A percentile compares a stretch with the other conserved stretches of the same genome.
These are phyloP conservation scores for Mycena haematopus DNA, from an alignment of 768 basidiomycete genomes.

Conservation along the genomic window DNA sequence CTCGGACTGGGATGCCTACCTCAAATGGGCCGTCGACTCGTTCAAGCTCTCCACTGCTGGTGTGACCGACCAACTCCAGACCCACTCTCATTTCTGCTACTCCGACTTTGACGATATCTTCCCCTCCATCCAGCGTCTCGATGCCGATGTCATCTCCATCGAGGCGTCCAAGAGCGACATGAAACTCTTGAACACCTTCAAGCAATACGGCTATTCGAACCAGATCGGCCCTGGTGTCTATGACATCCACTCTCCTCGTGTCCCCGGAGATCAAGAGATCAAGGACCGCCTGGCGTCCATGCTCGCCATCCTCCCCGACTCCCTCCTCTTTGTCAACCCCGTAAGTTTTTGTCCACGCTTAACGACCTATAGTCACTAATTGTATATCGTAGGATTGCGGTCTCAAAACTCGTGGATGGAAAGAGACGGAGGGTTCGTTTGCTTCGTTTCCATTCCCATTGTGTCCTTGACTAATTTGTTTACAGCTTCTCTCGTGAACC, in stretches of 20 bases:
- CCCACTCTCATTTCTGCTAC: conserved; percentile 99
- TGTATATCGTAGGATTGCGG: conserved; percentile 71
- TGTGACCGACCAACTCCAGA: conserved; percentile 92
- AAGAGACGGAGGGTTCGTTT: conserved; percentile 83
- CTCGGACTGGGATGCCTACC: conserved; percentile 95
- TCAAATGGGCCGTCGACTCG: conserved; percentile 98
- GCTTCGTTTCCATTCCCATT: not conserved
- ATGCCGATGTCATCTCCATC: conserved; percentile 98
- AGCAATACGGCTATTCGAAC: conserved; percentile 94
- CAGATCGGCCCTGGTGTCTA: conserved; percentile 98
- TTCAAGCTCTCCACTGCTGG: conserved; percentile 98
- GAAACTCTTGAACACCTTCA: conserved; percentile 96
- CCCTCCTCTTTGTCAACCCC: conserved; percentile 92
- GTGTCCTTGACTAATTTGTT: conserved; percentile 12
- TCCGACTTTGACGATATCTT: conserved; percentile 99
- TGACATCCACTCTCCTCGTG: conserved; percentile 99
- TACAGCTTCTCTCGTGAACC: conserved; percentile 76
- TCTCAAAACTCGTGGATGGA: conserved; percentile 98
- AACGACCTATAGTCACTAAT: not conserved
- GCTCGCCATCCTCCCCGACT: conserved; percentile 79
- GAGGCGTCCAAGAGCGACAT: conserved; percentile 99
- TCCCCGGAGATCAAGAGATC: conserved; percentile 92
- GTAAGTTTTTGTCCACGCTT: conserved; percentile 2
- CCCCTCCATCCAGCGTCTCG: conserved; percentile 94
- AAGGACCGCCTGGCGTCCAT: conserved; percentile 88